These are phyloP conservation scores for Solanum chiquidenum DNA, from an alignment of 257 asterid species.

Conservation along the genomic window DNA sequence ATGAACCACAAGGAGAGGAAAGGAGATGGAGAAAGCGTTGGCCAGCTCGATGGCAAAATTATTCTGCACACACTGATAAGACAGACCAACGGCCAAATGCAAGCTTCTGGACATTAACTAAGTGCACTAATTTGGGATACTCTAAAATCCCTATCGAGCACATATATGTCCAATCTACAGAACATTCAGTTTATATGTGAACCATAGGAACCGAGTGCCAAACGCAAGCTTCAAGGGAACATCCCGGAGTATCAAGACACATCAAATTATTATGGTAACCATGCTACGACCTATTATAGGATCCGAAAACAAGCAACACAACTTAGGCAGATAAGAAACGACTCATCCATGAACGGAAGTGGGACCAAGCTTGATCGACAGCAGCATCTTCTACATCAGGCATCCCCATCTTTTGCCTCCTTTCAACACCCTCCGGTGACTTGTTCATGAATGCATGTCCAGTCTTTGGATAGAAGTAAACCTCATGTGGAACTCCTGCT, in stretches of 20 bases:
- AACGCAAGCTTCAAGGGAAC: not conserved
- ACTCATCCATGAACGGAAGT: slow-evolving; percentile 69
- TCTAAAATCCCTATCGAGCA: not conserved
- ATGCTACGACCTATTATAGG: not conserved
- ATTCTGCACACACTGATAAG: not conserved
- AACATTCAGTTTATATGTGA: not conserved
- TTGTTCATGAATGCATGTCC: slow-evolving; percentile 89
- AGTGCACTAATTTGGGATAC: not conserved
- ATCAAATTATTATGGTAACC: not conserved
- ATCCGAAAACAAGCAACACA: not conserved
- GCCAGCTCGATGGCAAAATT: not conserved
- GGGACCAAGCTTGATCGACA: slow-evolving; percentile 80
- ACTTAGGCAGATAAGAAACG: slow-evolving; percentile 48
- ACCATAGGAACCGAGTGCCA: not conserved
- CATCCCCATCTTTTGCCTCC: slow-evolving; percentile 80
- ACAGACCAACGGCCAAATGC: not conserved
- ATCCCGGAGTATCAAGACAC: not conserved
- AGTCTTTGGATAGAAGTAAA: slow-evolving; percentile 60
- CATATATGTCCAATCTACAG: not conserved
- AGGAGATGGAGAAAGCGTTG: not conserved
- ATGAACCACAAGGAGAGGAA: not conserved
- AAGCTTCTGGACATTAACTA: not conserved
- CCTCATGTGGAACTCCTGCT: slow-evolving; percentile 70
- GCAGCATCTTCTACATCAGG: slow-evolving; percentile 59
- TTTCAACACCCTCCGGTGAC: slow-evolving; percentile 60